Conservation (phyloP, 768 basidiomycete genomes). For the Cytidiella melzeri region DNA sequence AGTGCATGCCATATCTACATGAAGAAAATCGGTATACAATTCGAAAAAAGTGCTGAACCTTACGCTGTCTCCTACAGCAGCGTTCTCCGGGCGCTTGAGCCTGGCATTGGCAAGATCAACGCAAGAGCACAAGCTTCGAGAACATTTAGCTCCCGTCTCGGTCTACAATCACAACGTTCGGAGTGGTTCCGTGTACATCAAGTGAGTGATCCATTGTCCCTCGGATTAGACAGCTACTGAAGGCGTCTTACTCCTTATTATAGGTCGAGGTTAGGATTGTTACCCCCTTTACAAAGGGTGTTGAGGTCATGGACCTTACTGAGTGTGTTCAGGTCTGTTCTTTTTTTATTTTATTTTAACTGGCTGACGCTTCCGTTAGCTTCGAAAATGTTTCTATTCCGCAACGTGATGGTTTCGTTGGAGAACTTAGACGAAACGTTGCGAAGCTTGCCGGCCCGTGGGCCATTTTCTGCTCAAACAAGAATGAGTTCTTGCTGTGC, state of each 20-base stretch:
- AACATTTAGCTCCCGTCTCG: conserved; percentile 66
- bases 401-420: conserved; percentile 63
- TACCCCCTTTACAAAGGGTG: conserved; percentile 88
- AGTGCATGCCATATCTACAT: conserved; percentile 91
- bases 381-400: conserved; percentile 89
- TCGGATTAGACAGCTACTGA: background rate
- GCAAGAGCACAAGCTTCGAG: conserved; percentile 67
- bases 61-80: conserved; percentile 36
- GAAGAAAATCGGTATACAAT: conserved; percentile 81
- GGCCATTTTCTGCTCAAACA: conserved; percentile 84
- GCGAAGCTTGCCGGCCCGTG: conserved; percentile 74
- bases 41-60: background rate
- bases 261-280: conserved; percentile 91
- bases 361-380: conserved; percentile 32
- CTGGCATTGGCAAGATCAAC: conserved; percentile 85
- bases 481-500: conserved; percentile 85
- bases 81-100: conserved; percentile 94
- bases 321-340: conserved; percentile 54
- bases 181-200: conserved; percentile 96
- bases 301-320: conserved; percentile 94
- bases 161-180: conserved; percentile 72
- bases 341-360: background rate
- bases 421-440: conserved; percentile 69
- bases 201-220: conserved; percentile 24
- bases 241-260: background rate